These are phyloP conservation scores for Xylariaceae sp. DNA, from an alignment of 2,329 filamentous ascomycete species.

Conservation along the genomic window DNA sequence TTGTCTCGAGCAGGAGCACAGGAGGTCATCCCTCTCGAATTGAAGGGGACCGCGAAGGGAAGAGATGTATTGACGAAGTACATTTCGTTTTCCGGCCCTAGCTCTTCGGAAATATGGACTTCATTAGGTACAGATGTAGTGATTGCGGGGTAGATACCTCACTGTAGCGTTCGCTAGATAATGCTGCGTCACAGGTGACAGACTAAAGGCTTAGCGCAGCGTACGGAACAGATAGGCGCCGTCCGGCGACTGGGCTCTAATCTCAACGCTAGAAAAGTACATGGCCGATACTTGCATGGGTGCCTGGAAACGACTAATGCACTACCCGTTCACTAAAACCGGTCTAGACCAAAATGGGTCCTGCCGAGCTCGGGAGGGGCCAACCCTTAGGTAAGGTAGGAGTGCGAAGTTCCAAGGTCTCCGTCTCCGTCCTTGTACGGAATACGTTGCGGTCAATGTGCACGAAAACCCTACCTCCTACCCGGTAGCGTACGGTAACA, in stretches of 20 bases:
- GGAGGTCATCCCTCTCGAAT: too few relatives aligned
- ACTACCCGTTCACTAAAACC: neutral
- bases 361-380: neutral
- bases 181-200: neutral
- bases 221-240: neutral
- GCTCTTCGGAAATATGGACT: neutral
- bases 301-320: neutral
- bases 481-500: too few relatives aligned
- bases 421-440: too few relatives aligned
- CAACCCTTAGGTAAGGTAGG: too few relatives aligned
- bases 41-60: too few relatives aligned
- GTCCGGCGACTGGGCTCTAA: neutral
- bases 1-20: too few relatives aligned
- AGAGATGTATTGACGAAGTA: too few relatives aligned
- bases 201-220: neutral
- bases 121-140: neutral
- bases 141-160: neutral
- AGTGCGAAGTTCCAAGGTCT: neutral
- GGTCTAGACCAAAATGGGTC: conserved; percentile 17
- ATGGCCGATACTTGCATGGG: neutral
- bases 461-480: too few relatives aligned
- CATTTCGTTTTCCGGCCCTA: too few relatives aligned
- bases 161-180: neutral
- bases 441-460: too few relatives aligned
- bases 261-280: too few relatives aligned